Evolutionary conservation across 148 eudicot species (phyloP).

Genomic region (Tetragonia tetragonoides): DNA sequence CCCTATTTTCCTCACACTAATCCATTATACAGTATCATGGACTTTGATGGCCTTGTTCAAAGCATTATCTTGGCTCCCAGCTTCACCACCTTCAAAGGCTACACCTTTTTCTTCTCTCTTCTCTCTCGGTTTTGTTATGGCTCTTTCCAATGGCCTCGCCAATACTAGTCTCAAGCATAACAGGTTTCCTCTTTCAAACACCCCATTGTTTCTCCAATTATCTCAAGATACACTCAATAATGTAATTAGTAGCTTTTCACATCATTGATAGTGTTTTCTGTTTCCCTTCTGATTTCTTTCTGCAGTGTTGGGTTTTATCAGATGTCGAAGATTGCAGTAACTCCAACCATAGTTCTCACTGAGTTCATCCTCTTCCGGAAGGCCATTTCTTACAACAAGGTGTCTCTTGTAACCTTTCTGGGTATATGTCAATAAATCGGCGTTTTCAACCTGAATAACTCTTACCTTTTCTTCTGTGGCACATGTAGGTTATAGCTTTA

Average conservation of each 20-base stretch:
- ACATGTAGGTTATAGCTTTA: slow-evolving; percentile 64
- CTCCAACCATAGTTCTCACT: slow-evolving; percentile 83
- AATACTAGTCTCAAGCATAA: slow-evolving; percentile 80
- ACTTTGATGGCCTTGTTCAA: slow-evolving; percentile 66
- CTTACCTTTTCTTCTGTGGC: background rate
- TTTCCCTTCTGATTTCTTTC: slow-evolving; percentile 10
- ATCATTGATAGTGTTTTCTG: too few relatives aligned
- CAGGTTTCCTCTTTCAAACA: slow-evolving; percentile 41
- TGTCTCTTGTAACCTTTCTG: slow-evolving; percentile 4
- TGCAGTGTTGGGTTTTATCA: slow-evolving; percentile 94
- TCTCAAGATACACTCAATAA: too few relatives aligned
- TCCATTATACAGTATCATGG: slow-evolving; percentile 79
- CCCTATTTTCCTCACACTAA: slow-evolving; percentile 79
- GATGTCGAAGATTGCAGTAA: slow-evolving; percentile 98
- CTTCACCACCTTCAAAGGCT: slow-evolving; percentile 69
- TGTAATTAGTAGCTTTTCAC: too few relatives aligned
- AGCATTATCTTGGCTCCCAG: slow-evolving; percentile 71
- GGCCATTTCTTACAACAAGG: slow-evolving; percentile 63
- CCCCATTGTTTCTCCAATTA: background rate
- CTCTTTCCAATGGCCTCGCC: slow-evolving; percentile 93
- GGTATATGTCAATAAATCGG: background rate
- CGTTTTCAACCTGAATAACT: background rate
- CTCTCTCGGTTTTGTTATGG: slow-evolving; percentile 80
- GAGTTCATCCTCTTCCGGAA: slow-evolving; percentile 73
- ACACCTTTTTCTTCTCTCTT: slow-evolving; percentile 80